Conservation (phyloP, 2,329 filamentous ascomycete species). For the Pseudopyricularia cyperi region DNA sequence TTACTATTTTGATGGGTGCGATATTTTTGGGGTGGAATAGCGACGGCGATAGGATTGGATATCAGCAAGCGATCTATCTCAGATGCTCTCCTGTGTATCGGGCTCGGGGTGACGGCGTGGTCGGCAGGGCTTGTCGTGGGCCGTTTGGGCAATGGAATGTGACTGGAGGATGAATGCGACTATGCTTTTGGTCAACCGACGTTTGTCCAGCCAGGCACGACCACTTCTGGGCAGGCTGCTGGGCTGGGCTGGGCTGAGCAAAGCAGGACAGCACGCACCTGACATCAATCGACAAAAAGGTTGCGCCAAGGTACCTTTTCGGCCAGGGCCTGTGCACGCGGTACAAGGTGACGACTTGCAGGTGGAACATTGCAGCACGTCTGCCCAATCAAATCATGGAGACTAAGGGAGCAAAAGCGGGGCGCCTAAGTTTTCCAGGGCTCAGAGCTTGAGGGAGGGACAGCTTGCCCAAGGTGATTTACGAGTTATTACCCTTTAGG, state of each 20-base stretch:
- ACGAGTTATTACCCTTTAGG: no score
- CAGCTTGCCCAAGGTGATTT: background rate
- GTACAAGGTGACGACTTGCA: slow-evolving; percentile 8
- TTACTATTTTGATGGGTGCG: slow-evolving; percentile 1
- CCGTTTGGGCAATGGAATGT: slow-evolving; percentile 6
- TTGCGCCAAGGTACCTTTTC: slow-evolving; percentile 9
- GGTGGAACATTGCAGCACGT: background rate
- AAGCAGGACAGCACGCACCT: background rate
- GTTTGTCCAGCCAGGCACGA: slow-evolving; percentile 4
- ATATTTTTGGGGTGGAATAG: background rate
- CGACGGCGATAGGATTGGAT: background rate
- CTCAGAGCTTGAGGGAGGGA: background rate
- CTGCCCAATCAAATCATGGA: background rate
- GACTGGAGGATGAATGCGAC: background rate
- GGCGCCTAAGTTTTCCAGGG: background rate
- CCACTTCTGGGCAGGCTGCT: background rate
- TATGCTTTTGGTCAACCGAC: slow-evolving; percentile 6
- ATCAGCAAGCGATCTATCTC: background rate
- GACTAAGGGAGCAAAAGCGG: background rate
- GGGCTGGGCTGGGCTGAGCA: no score
- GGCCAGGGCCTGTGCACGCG: slow-evolving; percentile 5
- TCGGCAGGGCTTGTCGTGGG: slow-evolving; percentile 4
- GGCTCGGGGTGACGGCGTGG: background rate
- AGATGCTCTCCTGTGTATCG: background rate
- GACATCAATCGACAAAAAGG: slow-evolving; percentile 5